Conservation (phyloP, 352 stramenopile genomes). For the Globisporangium abappressorium region DNA sequence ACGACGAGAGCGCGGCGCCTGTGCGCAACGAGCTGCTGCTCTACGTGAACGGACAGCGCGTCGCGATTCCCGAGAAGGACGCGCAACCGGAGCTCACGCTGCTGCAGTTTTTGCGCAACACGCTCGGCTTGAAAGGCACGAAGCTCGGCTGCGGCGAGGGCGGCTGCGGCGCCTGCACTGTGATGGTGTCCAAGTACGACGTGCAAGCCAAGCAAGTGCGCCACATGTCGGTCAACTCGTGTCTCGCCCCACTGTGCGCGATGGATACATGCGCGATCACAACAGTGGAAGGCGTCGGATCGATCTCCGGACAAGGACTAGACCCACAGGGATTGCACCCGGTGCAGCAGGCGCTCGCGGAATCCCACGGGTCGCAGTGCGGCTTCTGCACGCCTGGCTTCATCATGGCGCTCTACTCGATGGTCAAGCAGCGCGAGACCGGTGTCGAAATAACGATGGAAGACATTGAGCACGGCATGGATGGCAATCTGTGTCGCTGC, state of each 20-base stretch:
- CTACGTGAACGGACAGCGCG: constrained; percentile 73
- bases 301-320: constrained; percentile 24
- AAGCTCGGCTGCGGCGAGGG: constrained; percentile 94
- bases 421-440: constrained; percentile 75
- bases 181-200: constrained; percentile 88
- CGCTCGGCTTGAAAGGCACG: constrained; percentile 69
- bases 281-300: constrained; percentile 80
- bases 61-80: constrained; percentile 45
- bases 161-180: constrained; percentile 95
- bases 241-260: constrained; percentile 76
- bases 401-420: constrained; percentile 82
- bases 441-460: constrained; percentile 71
- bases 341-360: constrained; percentile 87
- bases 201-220: constrained; percentile 35
- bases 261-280: constrained; percentile 84
- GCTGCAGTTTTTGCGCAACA: constrained; percentile 79
- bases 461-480: constrained; percentile 92
- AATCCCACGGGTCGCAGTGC: constrained; percentile 94
- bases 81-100: constrained; percentile 74
- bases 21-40: constrained; percentile 59
- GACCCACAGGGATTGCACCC: constrained; percentile 59
- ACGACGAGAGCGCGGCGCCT: constrained; percentile 8
- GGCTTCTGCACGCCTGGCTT: constrained; percentile 91
- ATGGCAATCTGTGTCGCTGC: constrained; percentile 96
- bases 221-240: constrained; percentile 86